Evolutionary conservation across 169 alveolate genomes (phyloP), one percentile per base, ranked within the genome.

Genomic region (Plasmodium fragile): DNA sequence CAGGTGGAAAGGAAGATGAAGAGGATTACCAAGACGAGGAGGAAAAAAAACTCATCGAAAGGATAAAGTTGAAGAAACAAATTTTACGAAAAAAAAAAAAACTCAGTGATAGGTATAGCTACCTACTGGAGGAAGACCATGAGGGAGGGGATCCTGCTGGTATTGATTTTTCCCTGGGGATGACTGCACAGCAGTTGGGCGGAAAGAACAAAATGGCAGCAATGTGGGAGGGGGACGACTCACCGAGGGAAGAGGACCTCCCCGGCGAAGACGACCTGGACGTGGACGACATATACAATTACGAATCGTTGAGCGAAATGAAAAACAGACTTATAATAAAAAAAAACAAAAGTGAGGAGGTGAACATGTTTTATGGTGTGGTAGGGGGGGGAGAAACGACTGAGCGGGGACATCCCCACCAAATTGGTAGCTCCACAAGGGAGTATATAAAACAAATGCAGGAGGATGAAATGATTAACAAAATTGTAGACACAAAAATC

Each of bases 31-130:
- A 36, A 65, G 82, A 91, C 55, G 94, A 91, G n/a, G 94, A 75
- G 82, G 94, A 91, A 91, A 91, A 30, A 45, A 91, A 55, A 81
- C 25, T 91, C 53, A 91, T 91, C 43, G 83, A 91, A 91, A 53
- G 59, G 65, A 91, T 91, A 73, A 91, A 91, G 55, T 30, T 91
- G 77, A 91, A 91, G 75, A 91, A 81, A 53, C 82, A 91, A 16
- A 91, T 91, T 8, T 11, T 91, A 7, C 36, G 94, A n/a, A 91
- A 91, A 53, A 90, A 90, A 43, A 79, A 80, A 32, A 75, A 80
- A 69, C 69, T 91, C 36, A 53, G 25, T 10, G 78, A 45, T 13
- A 83, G 28, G 10, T 30, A 41, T 49, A 18, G 49, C 22, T 52
- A 69, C 55, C n/a, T 7, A 8, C 25, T 32, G 25, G 30, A 82